Percentiles rank a stretch among this genome's conserved stretches.
phyloP scores from a whole-genome alignment of 2,329 filamentous ascomycete species.

The Immersiporthe knoxdaviesiana region DNA sequence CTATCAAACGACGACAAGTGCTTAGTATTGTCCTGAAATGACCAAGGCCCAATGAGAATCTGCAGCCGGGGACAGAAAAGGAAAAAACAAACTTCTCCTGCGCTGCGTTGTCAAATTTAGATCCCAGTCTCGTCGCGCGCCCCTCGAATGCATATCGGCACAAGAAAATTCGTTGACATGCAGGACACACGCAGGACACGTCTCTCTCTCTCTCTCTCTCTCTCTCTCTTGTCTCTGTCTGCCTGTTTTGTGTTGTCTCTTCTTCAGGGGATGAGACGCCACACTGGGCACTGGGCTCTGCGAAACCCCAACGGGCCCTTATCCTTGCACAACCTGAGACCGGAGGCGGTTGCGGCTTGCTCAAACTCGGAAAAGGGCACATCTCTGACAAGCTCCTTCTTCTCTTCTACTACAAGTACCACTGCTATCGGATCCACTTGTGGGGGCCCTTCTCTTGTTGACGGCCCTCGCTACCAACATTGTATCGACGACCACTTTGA shows the following conservation, averaged over 20 bases:
- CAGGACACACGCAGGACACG: no score
- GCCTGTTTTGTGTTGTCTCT: slow-evolving; percentile 1
- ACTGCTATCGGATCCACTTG: slow-evolving; percentile 5
- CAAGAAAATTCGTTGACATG: not conserved
- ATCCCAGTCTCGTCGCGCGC: slow-evolving; percentile 1
- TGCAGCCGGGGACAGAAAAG: not conserved
- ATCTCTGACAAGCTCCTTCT: slow-evolving; percentile 1
- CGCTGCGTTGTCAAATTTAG: not conserved
- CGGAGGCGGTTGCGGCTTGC: slow-evolving; percentile 18
- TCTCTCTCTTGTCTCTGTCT: no score
- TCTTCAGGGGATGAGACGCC: slow-evolving; percentile 27
- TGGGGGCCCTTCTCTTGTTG: not conserved
- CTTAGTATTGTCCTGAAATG: not conserved
- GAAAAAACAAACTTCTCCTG: not conserved
- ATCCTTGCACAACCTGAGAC: slow-evolving; percentile 25
- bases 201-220: no score
- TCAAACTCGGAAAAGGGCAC: slow-evolving; percentile 11
- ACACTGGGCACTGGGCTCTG: slow-evolving; percentile 21
- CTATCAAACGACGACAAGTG: not conserved
- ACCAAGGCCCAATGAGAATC: not conserved
- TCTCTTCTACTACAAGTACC: no score
- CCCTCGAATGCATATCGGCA: slow-evolving; percentile 9
- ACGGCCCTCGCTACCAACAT: not conserved
- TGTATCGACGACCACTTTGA: not conserved
- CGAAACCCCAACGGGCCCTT: slow-evolving; percentile 16